Evolutionary conservation across 1,284 basidiomycete genomes (phyloP), one percentile per base, ranked within the genome.

Genomic region (Trichosporon sp.): DNA sequence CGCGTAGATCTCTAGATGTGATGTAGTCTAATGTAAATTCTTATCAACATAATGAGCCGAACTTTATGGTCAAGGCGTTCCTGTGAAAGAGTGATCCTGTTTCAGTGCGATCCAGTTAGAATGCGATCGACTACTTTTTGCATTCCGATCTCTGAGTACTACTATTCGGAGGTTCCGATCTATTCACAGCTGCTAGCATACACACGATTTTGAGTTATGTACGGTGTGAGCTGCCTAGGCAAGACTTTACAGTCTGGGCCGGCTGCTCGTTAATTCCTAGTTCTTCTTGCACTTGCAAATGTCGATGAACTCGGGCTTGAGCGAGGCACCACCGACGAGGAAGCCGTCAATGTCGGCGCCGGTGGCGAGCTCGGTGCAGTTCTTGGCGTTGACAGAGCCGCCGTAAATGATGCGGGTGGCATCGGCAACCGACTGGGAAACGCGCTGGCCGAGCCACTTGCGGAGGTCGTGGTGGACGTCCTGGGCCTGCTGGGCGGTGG

Each of bases 341-440:
- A 98, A 98, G n/a, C 96, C 96, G 84, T 98, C 96, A 71, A 99
- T 92, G 84, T 98, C 96, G 10, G 87, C 86, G 81, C 93, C 91
- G 2, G 81, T 83, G 65, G 90, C 87, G 65, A 97, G 88, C 82
- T 98, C 94, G 78, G 89, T 89, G 86, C 89, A 92, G 87, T 98
- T 98, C 77, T 88, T 89, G 51, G 89, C 94, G 69, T 88, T 93
- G 72, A 99, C 97, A 74, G 91, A 93, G 54, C 97, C 96, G 68
- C 96, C 97, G 84, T 99, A 99, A 85, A 99, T 94, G 84, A 98
- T 91, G 75, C 95, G 89, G 43, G 90, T 92, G 51, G 84, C 84
- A 75, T 90, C 89, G n/a, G 93, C 93, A 35, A 93, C 91, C 21
- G 86, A 84, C 46, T 87, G 77, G 21, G 91, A 91, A 65, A 97